Conservation (phyloP, 192 early-diverging fungal genomes). For the Gorgonomyces haynaldii region DNA sequence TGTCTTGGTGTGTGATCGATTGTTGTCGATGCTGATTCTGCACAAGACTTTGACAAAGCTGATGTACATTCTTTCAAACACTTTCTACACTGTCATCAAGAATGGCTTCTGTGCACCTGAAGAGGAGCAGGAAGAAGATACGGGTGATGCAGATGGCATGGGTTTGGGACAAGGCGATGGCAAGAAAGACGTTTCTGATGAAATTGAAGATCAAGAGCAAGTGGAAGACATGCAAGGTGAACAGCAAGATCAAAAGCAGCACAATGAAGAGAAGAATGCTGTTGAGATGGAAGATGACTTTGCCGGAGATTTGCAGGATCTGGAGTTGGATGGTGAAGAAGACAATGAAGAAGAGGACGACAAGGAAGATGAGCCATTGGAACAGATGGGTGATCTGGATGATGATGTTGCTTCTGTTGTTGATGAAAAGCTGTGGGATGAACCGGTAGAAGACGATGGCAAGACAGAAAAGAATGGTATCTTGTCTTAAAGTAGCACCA, state of each 20-base stretch:
- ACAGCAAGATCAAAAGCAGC: conserved; percentile 43
- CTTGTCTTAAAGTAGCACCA: conserved; percentile 28
- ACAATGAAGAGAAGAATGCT: conserved; percentile 73
- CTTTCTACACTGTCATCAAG: conserved; percentile 57
- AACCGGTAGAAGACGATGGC: conserved; percentile 46
- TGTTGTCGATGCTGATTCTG: conserved; percentile 20
- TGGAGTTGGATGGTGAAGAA: conserved; percentile 56
- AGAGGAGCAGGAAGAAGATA: conserved; percentile 48
- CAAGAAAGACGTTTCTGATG: conserved; percentile 88
- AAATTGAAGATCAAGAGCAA: conserved; percentile 96
- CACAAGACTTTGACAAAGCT: conserved; percentile 68
- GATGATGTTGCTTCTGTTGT: conserved; percentile 74
- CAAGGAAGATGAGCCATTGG: conserved; percentile 64
- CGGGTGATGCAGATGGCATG: conserved; percentile 32
- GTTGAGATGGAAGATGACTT: conserved; percentile 97
- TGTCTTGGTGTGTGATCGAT: conserved; percentile 29
- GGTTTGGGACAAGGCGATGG: conserved; percentile 95
- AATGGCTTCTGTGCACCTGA: conserved; percentile 82
- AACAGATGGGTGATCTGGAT: conserved; percentile 87
- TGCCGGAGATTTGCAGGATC: conserved; percentile 80
- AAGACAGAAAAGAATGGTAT: conserved; percentile 61
- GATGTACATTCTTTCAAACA: conserved; percentile 55
- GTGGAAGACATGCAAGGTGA: conserved; percentile 81
- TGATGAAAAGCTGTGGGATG: conserved; percentile 96
- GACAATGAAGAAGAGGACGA: conserved; percentile 62